A percentile compares a stretch with the other conserved stretches of the same genome.
Conservation (phyloP, 495 filamentous ascomycete genomes). For the Penicillium cinerascens region DNA sequence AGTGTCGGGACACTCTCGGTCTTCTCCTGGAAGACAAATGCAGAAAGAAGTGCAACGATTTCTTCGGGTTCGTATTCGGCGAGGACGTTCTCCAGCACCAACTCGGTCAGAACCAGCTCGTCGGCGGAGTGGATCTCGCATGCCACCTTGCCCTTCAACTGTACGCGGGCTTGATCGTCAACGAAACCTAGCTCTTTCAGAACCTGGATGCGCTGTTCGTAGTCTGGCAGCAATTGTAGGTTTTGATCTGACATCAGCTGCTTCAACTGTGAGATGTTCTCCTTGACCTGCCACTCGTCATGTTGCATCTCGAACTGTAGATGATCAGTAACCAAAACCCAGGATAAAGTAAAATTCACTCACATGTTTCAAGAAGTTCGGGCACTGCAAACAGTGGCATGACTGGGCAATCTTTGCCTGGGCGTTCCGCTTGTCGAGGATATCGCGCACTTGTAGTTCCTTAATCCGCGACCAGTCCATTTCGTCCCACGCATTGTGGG, state of each 20-base stretch:
- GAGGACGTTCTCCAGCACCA: constrained; percentile 93
- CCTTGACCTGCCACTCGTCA: constrained; percentile 89
- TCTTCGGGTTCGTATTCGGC: constrained; percentile 95
- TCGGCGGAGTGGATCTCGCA: constrained; percentile 98
- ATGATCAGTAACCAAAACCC: background rate
- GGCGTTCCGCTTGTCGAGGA: constrained; percentile 62
- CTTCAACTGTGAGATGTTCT: constrained; percentile 80
- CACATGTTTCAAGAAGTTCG: constrained; percentile 80
- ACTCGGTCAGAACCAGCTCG: constrained; percentile 93
- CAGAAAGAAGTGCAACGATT: constrained; percentile 88
- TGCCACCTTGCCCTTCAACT: constrained; percentile 95
- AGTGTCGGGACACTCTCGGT: constrained; percentile 81
- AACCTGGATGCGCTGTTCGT: constrained; percentile 90
- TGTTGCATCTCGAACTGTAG: constrained; percentile 81
- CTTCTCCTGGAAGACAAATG: constrained; percentile 99
- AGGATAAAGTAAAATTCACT: constrained; percentile 25
- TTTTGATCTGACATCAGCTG: constrained; percentile 94
- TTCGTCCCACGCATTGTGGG: constrained; percentile 73
- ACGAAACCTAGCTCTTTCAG: constrained; percentile 88
- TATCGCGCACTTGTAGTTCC: constrained; percentile 70
- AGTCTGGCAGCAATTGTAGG: constrained; percentile 93
- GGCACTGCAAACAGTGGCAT: constrained; percentile 61
- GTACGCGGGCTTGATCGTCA: constrained; percentile 75
- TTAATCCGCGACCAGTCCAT: constrained; percentile 76
- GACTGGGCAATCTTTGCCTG: constrained; percentile 56